Percentiles rank a stretch among this genome's conserved stretches.
These are phyloP conservation scores for Malassezia caprae DNA, from an alignment of 1,284 basidiomycete genomes.

Conservation along the genomic window DNA sequence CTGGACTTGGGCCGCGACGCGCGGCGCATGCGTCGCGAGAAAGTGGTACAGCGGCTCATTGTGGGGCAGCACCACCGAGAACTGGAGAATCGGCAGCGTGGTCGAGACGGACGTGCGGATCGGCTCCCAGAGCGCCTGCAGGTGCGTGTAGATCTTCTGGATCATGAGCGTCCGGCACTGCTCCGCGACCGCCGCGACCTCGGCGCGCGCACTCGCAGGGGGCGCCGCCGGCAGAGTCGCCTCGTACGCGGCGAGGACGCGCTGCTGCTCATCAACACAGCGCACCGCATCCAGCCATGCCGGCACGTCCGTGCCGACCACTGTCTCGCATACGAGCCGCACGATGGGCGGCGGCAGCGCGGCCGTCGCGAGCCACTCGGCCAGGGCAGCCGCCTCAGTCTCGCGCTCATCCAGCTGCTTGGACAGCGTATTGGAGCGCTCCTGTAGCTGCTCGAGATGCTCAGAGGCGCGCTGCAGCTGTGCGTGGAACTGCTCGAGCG, in stretches of 20 bases:
- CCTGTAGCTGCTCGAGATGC: constrained; percentile 86
- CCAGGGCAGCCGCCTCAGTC: constrained; percentile 74
- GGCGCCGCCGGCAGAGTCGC: neutral
- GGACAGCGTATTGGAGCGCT: constrained; percentile 78
- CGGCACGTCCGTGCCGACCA: constrained; percentile 50
- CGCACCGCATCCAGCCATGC: constrained; percentile 67
- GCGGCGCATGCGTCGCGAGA: constrained; percentile 67
- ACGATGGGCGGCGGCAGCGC: constrained; percentile 72
- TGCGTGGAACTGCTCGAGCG: constrained; percentile 59
- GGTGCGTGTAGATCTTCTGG: constrained; percentile 76
- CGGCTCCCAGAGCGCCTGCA: constrained; percentile 69
- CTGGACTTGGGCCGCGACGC: constrained; percentile 78
- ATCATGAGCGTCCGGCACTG: constrained; percentile 56
- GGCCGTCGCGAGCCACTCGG: constrained; percentile 67
- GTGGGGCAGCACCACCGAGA: constrained; percentile 66
- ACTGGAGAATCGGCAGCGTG: constrained; percentile 86
- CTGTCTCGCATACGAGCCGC: constrained; percentile 70
- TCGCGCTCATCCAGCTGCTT: constrained; percentile 68
- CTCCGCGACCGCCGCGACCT: constrained; percentile 71
- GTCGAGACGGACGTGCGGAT: constrained; percentile 74
- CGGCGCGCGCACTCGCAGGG: constrained; percentile 52
- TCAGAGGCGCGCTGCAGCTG: constrained; percentile 86
- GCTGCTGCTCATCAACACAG: constrained; percentile 68
- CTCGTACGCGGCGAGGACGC: constrained; percentile 52
- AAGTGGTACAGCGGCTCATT: constrained; percentile 68